Conservation (phyloP, 2,329 filamentous ascomycete genomes). For the Sporothrix humicola region DNA sequence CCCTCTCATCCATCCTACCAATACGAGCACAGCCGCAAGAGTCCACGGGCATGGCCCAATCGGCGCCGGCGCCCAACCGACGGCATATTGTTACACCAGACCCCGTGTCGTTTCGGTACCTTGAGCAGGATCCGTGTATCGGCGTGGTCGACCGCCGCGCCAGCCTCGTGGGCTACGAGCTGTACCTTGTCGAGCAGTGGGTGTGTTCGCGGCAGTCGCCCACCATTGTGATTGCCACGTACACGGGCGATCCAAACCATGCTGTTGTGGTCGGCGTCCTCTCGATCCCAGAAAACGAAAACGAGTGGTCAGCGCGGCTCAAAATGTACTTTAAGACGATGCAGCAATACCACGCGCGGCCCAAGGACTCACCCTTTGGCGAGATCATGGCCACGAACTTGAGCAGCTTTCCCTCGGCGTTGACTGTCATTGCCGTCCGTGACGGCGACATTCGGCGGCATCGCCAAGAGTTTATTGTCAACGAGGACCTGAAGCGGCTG, state of each 20-base stretch:
- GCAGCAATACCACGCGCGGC: conserved; percentile 81
- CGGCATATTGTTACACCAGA: conserved; percentile 63
- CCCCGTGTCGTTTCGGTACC: conserved; percentile 63
- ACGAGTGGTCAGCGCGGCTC: conserved; percentile 77
- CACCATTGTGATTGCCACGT: conserved; percentile 89
- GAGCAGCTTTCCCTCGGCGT: conserved; percentile 85
- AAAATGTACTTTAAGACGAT: conserved; percentile 86
- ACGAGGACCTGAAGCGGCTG: conserved; percentile 89
- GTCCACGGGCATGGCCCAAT: background rate
- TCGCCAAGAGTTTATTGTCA: conserved; percentile 85
- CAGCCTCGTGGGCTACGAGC: conserved; percentile 80
- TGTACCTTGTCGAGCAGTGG: conserved; percentile 97
- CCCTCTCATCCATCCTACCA: conserved; percentile 27
- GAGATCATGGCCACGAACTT: conserved; percentile 93
- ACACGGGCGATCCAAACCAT: conserved; percentile 84
- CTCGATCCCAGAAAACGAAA: conserved; percentile 79
- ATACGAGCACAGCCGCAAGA: background rate
- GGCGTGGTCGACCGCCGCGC: conserved; percentile 74
- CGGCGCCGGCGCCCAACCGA: conserved; percentile 40
- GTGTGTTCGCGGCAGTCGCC: conserved; percentile 89
- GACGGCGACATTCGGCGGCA: conserved; percentile 83
- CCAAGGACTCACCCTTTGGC: conserved; percentile 80
- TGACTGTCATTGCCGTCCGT: conserved; percentile 90
- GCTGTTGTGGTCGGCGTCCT: conserved; percentile 80
- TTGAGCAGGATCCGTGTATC: conserved; percentile 83